Percentiles rank a stretch among this genome's conserved stretches.
Evolutionary conservation across 352 stramenopile species (phyloP).

Genomic region (Globisporangium acanthophoron): DNA sequence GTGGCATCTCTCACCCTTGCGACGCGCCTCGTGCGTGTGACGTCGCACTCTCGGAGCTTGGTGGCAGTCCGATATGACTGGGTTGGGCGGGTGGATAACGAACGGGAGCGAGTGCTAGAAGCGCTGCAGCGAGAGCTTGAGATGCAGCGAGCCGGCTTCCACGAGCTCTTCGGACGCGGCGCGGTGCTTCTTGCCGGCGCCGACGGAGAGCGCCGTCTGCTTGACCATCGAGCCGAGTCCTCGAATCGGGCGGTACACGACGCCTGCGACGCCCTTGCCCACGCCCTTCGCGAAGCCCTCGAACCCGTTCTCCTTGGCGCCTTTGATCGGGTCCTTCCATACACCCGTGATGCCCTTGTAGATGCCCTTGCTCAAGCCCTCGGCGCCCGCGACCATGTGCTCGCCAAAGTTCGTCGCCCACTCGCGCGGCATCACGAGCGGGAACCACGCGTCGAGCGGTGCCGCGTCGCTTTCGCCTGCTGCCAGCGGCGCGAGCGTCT

Average conservation of each 20-base stretch:
- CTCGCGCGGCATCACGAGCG: constrained; percentile 52
- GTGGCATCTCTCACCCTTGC: not conserved
- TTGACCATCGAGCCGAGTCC: constrained; percentile 74
- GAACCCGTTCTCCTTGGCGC: constrained; percentile 62
- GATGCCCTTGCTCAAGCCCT: constrained; percentile 61
- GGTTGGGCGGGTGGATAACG: no score
- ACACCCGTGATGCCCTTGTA: constrained; percentile 70
- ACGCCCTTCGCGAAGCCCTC: constrained; percentile 74
- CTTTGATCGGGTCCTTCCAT: constrained; percentile 76
- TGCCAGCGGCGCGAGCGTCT: constrained; percentile 33
- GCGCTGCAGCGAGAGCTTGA: constrained; percentile 62
- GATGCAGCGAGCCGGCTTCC: constrained; percentile 43
- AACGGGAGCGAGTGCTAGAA: constrained; percentile 22
- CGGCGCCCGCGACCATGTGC: constrained; percentile 71
- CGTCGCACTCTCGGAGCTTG: no score
- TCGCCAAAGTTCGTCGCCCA: constrained; percentile 77
- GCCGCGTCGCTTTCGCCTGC: not conserved
- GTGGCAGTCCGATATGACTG: no score
- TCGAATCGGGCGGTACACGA: constrained; percentile 68
- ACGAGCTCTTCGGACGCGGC: constrained; percentile 48
- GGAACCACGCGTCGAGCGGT: constrained; percentile 43
- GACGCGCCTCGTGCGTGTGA: no score
- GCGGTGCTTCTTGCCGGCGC: constrained; percentile 43
- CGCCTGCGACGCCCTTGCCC: constrained; percentile 55
- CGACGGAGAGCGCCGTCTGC: constrained; percentile 62